A percentile compares a stretch with the other conserved stretches of the same genome.
Conservation (phyloP, 768 basidiomycete genomes). For the Pleurotus tuber-regium region DNA sequence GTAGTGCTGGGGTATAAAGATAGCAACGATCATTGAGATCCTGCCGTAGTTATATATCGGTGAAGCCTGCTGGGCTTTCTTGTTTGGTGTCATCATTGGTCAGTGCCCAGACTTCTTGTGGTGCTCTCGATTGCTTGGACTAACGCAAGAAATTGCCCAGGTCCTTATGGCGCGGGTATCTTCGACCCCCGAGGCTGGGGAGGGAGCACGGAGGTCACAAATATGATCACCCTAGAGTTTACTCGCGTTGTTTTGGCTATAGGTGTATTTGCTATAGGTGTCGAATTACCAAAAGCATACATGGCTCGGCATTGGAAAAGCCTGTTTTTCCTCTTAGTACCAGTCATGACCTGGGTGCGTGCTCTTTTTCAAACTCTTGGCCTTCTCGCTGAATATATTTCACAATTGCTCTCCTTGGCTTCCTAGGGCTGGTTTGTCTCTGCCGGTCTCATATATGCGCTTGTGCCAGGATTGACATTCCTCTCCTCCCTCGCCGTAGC, state of each 20-base stretch:
- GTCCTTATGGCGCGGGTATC: constrained; percentile 78
- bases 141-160: constrained; percentile 29
- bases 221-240: constrained; percentile 86
- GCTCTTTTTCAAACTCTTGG: neutral
- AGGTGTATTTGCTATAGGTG: constrained; percentile 97
- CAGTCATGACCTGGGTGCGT: constrained; percentile 83
- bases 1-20: constrained; percentile 16
- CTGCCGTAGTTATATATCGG: constrained; percentile 76
- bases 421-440: constrained; percentile 91
- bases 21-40: neutral
- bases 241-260: constrained; percentile 93
- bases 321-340: constrained; percentile 76
- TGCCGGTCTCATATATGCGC: constrained; percentile 85
- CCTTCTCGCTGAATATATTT: constrained; percentile 9
- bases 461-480: constrained; percentile 89
- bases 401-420: constrained; percentile 12
- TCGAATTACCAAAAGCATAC: constrained; percentile 95
- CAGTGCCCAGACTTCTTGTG: constrained; percentile 21
- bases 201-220: constrained; percentile 43
- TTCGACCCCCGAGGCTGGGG: constrained; percentile 85
- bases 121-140: constrained; percentile 12
- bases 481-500: constrained; percentile 87
- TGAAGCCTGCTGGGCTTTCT: constrained; percentile 94
- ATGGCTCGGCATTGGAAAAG: constrained; percentile 93
- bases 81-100: constrained; percentile 91